Base-by-base conservation (phyloP, 2,329 filamentous ascomycete species). In the Helminthosporium solani region DNA sequence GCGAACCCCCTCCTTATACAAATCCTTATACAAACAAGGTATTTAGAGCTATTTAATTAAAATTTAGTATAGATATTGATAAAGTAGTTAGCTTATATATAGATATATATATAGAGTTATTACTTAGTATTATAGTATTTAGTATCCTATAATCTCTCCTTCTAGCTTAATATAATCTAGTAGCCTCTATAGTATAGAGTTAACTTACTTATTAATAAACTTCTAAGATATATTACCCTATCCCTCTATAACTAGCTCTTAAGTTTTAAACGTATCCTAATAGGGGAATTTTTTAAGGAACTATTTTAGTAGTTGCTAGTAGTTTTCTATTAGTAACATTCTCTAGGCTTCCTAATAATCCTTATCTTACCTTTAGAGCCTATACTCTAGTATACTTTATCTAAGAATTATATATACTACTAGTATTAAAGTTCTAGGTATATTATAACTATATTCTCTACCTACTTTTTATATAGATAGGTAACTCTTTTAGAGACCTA, bases 291-390 rank as follows among this genome's bases (percentile, higher is more conserved):
- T 40, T 36, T 40, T 42, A n/a, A 53, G 14, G 38, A 45, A 50
- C 38, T 53, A 33, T 21, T 50, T 44, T 11, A 20, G 39, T 3
- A 37, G 42, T 21, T 47, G 33, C 47, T 34, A 53, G 30, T 23
- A 50, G 40, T 53, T 53, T 30, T 46, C n/a, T 9, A 27, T 14
- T 25, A 46, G 27, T 46, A 46, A 12, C 36, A 7, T 28, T 46
- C 28, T 8, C 43, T 20, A 39, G 35, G 35, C 19, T 44, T 38
- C 30, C 34, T 23, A 5, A 47, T 43, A 16, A 47, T 43, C 16
- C 27, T 14, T 8, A 39, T 14, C 11, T 14, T 21, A 18, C 39
- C 45, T 16, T 47, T 4, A 16, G 27, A 40, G 2, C 33, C 40
- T 16, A 42, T 23, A 39, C 19, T 18, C 23, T 8, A 43, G 25